These are phyloP conservation scores for Polytrichum formosum DNA, from an alignment of 225 moss, liverwort and hornwort genomes.

Conservation along the genomic window DNA sequence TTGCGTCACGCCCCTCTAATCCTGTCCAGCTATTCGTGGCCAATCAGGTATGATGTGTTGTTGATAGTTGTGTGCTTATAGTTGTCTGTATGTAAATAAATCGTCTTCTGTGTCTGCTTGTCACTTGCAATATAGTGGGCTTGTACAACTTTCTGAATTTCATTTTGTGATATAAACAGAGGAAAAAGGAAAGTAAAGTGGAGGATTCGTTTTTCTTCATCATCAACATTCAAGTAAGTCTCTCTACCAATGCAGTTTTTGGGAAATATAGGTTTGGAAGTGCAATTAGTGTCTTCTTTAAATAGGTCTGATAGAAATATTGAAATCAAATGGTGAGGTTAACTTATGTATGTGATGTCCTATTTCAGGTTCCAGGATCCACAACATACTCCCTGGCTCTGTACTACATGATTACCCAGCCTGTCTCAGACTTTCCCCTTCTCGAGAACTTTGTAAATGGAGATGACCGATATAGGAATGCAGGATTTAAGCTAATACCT, in stretches of 20 bases:
- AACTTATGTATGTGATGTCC: not conserved
- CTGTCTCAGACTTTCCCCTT: constrained; percentile 51
- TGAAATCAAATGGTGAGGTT: too few species aligned
- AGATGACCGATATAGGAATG: constrained; percentile 55
- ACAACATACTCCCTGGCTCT: constrained; percentile 45
- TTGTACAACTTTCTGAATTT: not conserved
- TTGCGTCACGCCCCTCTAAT: constrained; percentile 68
- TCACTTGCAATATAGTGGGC: too few species aligned
- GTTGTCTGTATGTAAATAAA: too few species aligned
- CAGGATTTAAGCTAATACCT: constrained; percentile 64
- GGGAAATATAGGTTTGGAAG: too few species aligned
- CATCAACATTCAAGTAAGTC: constrained; percentile 84
- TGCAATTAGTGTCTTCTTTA: too few species aligned
- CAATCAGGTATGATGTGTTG: constrained; percentile 37
- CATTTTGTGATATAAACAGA: constrained; percentile 16
- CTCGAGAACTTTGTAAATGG: constrained; percentile 54
- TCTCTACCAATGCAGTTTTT: not conserved
- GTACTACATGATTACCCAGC: constrained; percentile 49
- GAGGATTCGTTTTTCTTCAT: constrained; percentile 71
- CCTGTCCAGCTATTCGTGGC: constrained; percentile 62
- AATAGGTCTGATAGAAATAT: too few species aligned
- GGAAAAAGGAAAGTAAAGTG: constrained; percentile 39
- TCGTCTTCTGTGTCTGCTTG: too few species aligned
- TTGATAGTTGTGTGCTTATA: too few species aligned
- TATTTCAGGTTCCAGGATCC: constrained; percentile 50